Evolutionary conservation across 1,284 basidiomycete species (phyloP), one percentile per base, ranked within the genome.

Genomic region (Austropuccinia psidii): DNA sequence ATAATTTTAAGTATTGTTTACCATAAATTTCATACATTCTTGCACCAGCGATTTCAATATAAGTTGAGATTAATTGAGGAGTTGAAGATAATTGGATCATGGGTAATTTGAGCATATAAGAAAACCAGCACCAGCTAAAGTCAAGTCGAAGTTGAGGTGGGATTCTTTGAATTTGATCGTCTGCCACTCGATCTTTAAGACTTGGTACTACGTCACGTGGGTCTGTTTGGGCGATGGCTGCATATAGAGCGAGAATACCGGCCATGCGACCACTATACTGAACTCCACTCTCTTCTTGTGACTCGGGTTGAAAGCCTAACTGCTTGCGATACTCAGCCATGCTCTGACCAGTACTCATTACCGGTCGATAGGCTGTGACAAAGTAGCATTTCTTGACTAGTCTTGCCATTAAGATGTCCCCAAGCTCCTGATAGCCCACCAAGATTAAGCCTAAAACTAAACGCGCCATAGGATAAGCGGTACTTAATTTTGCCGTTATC

Each of bases 191-290:
- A 19, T 74, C n/a, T n/a, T 78, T 70, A 17, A 80, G 19, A 37
- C 79, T 76, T 49, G 79, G 77, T 65, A 82, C 52, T 65, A 83
- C 2, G n/a, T 79, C 73, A 7, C 75, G 74, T 62, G 81, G 68
- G 39, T 82, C 80, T 11, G 82, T 83, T 76, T 84, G 85, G 47
- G 94, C 80, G 72, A 96, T 86, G 8, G 88, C 85, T 80, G 92
- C 91, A 83, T 96, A 98, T 27, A 98, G 86, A 11, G 93, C 87
- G 83, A 92, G 85, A 57, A 94, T 86, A 6, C 92, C 93, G 33
- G 86, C 83, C 76, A 96, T 85, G n/a, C 95, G 86, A 54, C 84
- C 84, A 27, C 85, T 84, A 80, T 91, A 90, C 65, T 91, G 89
- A 19, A 85, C 82, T 19, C 82, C 79, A 0, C 84, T 83, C 81